Evolutionary conservation across 2,329 filamentous ascomycete species (phyloP), one percentile per base, ranked within the genome.

Genomic region (Diaporthe humulicola): DNA sequence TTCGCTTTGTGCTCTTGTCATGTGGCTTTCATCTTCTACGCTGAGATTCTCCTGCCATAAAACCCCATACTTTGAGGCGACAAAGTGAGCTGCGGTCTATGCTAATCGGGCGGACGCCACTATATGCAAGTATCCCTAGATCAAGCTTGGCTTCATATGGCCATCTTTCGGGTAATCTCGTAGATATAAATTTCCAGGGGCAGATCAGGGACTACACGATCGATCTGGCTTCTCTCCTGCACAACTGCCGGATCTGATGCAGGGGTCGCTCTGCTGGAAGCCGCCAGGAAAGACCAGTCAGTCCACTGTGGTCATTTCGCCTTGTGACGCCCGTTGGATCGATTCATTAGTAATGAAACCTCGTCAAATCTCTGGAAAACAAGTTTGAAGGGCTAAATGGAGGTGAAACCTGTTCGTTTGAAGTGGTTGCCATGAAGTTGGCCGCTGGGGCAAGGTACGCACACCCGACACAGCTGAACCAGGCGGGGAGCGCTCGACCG

Each of bases 91-190:
- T 17, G n/a, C 17, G 1, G 30, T 45, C 42, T 70, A 75, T 25
- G n/a, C 6, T 69, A 30, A 45, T 33, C 45, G 61, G n/a, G 61
- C 61, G 28, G 30, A 28, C 57, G 38, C 70, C 60, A 73, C 70
- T 33, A 36, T 45, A 70, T 73, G 70, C 70, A 54, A 17, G 70
- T 25, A 19, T 15, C 54, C 38, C 22, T 54, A 8, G 50, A 56
- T 17, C 28, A 28, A 54, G 73, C 33, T 22, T 74, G 56, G 57
- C 70, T 42, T 28, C 38, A 30, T 19, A 66, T 4, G 58, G 36
- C 38, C 19, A 14, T 60, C n/a, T 7, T 25, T 52, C 5, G 61
- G 61, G 22, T 28, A 15, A 40, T 42, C 36, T 42, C 52, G 45
- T 33, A 25, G 40, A 33, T 25, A 38, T 57, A 4, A 15, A 12